Evolutionary conservation across 1,284 basidiomycete species (phyloP).

Genomic region (Agroathelia rolfsii): DNA sequence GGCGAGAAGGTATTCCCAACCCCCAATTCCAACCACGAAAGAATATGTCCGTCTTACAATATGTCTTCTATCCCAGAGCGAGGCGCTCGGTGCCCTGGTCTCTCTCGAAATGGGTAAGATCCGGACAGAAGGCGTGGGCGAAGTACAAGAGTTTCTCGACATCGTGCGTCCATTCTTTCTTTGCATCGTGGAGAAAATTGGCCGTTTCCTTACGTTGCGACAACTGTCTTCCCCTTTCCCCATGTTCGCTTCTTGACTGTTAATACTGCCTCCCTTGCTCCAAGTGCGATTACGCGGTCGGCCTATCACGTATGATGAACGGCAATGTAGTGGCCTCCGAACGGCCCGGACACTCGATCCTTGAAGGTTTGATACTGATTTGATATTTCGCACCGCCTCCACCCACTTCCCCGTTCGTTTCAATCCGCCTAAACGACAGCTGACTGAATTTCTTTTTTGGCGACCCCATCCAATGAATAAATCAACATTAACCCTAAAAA

Average conservation of each 20-base stretch:
- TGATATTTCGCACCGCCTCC: no score
- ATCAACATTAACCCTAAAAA: conserved; percentile 1
- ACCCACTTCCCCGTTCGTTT: no score
- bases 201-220: not conserved
- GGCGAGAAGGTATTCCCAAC: conserved; percentile 50
- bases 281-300: conserved; percentile 67
- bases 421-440: no score
- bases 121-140: conserved; percentile 82
- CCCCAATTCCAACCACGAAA: conserved; percentile 2
- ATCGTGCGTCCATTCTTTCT: conserved; percentile 44
- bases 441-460: conserved; percentile 7
- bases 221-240: conserved; percentile 1
- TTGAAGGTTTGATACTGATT: conserved; percentile 59
- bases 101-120: conserved; percentile 97
- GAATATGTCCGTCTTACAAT: conserved; percentile 2
- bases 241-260: no score
- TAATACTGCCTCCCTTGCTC: not conserved
- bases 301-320: conserved; percentile 87
- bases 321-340: conserved; percentile 80
- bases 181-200: conserved; percentile 6
- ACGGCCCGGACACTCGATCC: conserved; percentile 81
- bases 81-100: conserved; percentile 74
- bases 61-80: conserved; percentile 36
- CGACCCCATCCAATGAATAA: conserved; percentile 5
- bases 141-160: conserved; percentile 93